Evolutionary conservation across 306 rosid genomes (phyloP).

Genomic region (Gillenia trifoliata): DNA sequence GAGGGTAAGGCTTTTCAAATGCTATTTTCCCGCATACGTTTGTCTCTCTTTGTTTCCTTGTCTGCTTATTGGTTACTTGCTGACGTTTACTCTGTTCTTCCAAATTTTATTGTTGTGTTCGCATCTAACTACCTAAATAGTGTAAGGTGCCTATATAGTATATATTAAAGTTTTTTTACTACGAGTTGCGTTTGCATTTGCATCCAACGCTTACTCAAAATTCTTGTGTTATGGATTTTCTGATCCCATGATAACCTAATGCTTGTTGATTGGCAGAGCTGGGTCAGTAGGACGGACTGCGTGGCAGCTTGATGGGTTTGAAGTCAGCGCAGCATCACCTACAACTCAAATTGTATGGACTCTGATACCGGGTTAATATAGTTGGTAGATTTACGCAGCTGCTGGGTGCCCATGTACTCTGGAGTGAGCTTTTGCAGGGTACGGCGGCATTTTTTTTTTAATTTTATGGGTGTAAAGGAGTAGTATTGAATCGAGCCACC

Average conservation of each 20-base stretch:
- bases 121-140: background rate
- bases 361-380: conserved; percentile 15
- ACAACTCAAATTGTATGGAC: conserved; percentile 19
- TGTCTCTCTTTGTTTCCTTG: background rate
- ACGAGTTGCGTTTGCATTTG: background rate
- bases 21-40: conserved; percentile 2
- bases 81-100: background rate
- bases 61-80: background rate
- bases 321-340: conserved; percentile 2
- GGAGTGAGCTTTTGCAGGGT: conserved; percentile 34
- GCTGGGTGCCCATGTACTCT: conserved; percentile 33
- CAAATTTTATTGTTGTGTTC: background rate
- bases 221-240: background rate
- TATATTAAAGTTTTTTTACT: background rate
- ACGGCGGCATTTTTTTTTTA: conserved; percentile 17
- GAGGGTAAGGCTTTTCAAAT: conserved; percentile 36
- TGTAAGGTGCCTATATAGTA: background rate
- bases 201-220: background rate
- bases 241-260: background rate
- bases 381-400: conserved; percentile 27
- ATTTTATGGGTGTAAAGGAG: conserved; percentile 22
- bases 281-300: conserved; percentile 15
- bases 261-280: conserved; percentile 8
- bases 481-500: conserved; percentile 11
- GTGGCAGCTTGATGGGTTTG: conserved; percentile 28